Conservation (phyloP, 768 basidiomycete species). For the Heimioporus sp. region DNA sequence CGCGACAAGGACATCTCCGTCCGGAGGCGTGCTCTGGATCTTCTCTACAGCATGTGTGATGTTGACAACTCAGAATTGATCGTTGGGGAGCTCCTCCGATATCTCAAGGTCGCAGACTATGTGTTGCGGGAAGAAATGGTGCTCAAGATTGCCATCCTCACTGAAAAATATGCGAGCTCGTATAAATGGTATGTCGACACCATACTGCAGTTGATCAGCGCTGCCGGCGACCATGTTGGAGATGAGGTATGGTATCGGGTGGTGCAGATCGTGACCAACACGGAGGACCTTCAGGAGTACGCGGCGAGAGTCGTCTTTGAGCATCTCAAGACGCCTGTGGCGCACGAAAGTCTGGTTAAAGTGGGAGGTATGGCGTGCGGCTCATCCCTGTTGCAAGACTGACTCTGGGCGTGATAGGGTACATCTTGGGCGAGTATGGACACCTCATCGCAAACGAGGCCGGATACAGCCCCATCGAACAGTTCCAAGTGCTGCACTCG, state of each 20-base stretch:
- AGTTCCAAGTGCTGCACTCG: conserved; percentile 88
- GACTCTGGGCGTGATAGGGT: conserved; percentile 52
- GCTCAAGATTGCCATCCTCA: conserved; percentile 95
- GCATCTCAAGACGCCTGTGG: conserved; percentile 79
- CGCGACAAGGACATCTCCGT: conserved; percentile 98
- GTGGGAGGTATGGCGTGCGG: conserved; percentile 68
- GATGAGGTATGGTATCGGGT: conserved; percentile 99
- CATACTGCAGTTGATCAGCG: conserved; percentile 90
- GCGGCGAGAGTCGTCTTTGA: conserved; percentile 91
- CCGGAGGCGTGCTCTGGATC: conserved; percentile 87
- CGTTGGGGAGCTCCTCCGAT: conserved; percentile 91
- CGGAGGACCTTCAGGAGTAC: conserved; percentile 95
- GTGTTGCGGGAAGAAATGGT: conserved; percentile 98
- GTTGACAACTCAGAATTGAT: conserved; percentile 94
- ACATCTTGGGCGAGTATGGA: conserved; percentile 97
- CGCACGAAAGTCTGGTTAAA: conserved; percentile 94
- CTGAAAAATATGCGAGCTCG: conserved; percentile 97
- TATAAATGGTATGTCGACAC: conserved; percentile 99
- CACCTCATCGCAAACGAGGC: conserved; percentile 95
- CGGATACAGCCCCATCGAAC: conserved; percentile 91
- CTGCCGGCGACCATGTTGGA: conserved; percentile 97
- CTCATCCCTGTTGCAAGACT: conserved; percentile 4
- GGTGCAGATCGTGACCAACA: conserved; percentile 97
- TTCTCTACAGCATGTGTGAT: conserved; percentile 99
- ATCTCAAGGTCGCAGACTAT: conserved; percentile 95